Evolutionary conservation across 2,329 filamentous ascomycete species (phyloP), one percentile per base, ranked within the genome.

Genomic region (Nigrograna mackinnonii): DNA sequence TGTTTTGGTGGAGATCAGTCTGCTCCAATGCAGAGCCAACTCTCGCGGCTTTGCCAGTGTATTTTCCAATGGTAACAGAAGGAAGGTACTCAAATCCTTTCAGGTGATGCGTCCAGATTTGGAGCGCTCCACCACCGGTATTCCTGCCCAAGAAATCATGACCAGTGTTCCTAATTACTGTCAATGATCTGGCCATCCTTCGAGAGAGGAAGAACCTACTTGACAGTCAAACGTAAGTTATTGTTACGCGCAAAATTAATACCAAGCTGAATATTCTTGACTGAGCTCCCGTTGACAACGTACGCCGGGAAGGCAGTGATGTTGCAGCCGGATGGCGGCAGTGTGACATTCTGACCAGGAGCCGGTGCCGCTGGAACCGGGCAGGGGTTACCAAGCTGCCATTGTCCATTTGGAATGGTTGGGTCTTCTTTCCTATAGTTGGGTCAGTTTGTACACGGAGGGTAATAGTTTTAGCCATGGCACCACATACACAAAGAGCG

Each of bases 211-310:
- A 21, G 21, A 12, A 22, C 49, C 12, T 44, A 60, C 58, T 61
- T 61, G 35, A 66, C 62, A 0, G 54, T 55, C 4, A 66, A 37
- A 6, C 62, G 54, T 18, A 66, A 59, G 30, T 65, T 59, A 37
- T 58, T 47, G 22, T 60, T 58, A 6, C 54, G 40, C 3, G 60
- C 62, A 50, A 66, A 65, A 40, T 63, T 63, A 17, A 63, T 45
- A 16, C 55, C 58, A 6, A 57, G 47, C 37, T 63, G 58, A 22
- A 63, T 28, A 24, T 63, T 54, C 38, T 55, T 55, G 4, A 54
- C 54, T 2, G 51, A 56, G 6, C 54, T 50, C 5, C 45, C 57
- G 18, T 55, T 58, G 9, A 63, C 55, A 9, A 58, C 57, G 34
- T 57, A 63, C 5, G 46, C 47, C 5, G 60, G 60, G 19, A 51